phyloP scores from a whole-genome alignment of 441 rosid species.

The Adansonia rubrostipa region DNA sequence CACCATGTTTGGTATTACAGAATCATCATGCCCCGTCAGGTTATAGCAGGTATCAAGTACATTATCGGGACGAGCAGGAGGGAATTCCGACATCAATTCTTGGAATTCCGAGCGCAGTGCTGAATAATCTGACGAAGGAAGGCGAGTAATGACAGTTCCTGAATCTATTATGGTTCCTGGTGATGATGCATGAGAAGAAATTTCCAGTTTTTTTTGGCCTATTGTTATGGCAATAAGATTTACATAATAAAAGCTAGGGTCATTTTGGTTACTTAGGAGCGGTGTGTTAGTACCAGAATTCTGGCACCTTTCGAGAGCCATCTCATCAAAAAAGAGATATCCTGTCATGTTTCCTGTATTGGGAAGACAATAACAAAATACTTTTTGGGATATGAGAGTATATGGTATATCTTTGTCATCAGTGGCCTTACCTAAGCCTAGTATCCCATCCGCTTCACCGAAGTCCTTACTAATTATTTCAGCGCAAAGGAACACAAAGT shows the following conservation, averaged over 20 bases:
- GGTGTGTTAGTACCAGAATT: slow-evolving; percentile 23
- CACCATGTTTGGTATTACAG: slow-evolving; percentile 28
- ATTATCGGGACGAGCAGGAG: not conserved
- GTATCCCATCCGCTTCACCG: slow-evolving; percentile 31
- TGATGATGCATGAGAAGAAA: slow-evolving; percentile 17
- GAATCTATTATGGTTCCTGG: slow-evolving; percentile 37
- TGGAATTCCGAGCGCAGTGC: slow-evolving; percentile 29
- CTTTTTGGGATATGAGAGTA: slow-evolving; percentile 29
- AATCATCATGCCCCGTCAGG: slow-evolving; percentile 1
- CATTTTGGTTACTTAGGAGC: not conserved
- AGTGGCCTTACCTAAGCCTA: slow-evolving; percentile 33
- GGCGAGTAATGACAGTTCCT: slow-evolving; percentile 38
- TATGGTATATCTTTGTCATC: too few relatives aligned
- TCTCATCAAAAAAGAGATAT: slow-evolving; percentile 35
- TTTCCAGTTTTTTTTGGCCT: slow-evolving; percentile 26
- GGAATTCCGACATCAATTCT: slow-evolving; percentile 31
- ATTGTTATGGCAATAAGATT: slow-evolving; percentile 36
- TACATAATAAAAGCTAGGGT: slow-evolving; percentile 13
- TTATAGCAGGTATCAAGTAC: slow-evolving; percentile 40
- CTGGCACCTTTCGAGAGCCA: slow-evolving; percentile 29
- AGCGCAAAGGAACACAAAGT: too few relatives aligned
- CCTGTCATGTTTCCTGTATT: slow-evolving; percentile 25
- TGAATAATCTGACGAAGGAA: slow-evolving; percentile 30
- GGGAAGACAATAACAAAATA: slow-evolving; percentile 49
- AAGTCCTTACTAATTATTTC: not conserved